Percentiles rank a stretch among this genome's conserved stretches.
These are phyloP conservation scores for Phylloporus rhodoxanthus DNA, from an alignment of 768 basidiomycete genomes.

Conservation along the genomic window DNA sequence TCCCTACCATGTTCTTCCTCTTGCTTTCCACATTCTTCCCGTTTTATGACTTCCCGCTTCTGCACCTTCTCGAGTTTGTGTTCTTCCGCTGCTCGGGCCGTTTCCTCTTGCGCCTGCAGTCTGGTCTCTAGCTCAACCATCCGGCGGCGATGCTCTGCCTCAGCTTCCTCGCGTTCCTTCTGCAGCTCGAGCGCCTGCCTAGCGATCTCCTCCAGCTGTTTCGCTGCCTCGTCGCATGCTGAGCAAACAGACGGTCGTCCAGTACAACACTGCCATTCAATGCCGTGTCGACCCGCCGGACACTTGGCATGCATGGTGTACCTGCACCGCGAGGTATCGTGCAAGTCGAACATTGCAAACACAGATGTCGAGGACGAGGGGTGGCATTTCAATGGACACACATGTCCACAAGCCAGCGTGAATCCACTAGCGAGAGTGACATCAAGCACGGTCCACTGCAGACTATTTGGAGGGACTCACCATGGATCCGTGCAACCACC, in stretches of 20 bases:
- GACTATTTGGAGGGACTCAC: conserved; percentile 31
- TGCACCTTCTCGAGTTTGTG: conserved; percentile 5
- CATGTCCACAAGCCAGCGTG: conserved; percentile 31
- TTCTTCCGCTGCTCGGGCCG: conserved; percentile 2
- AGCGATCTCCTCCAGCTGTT: conserved; percentile 34
- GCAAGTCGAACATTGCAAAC: not conserved
- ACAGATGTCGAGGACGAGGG: conserved; percentile 29
- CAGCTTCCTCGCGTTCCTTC: conserved; percentile 38
- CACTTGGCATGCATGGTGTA: conserved; percentile 35
- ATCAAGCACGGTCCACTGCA: not conserved
- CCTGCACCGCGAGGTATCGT: conserved; percentile 37
- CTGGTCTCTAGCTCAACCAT: conserved; percentile 42
- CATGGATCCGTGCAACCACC: conserved; percentile 59
- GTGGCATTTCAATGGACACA: conserved; percentile 59
- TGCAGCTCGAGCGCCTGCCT: conserved; percentile 35
- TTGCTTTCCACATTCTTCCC: conserved; percentile 6
- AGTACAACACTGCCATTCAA: conserved; percentile 39
- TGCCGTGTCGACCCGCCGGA: conserved; percentile 36
- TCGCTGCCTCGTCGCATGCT: conserved; percentile 40
- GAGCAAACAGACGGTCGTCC: conserved; percentile 34
- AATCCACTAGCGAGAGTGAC: conserved; percentile 7
- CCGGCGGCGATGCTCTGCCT: conserved; percentile 33
- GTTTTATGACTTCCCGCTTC: conserved; percentile 38
- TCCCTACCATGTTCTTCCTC: not conserved
- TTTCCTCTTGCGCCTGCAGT: conserved; percentile 15